A percentile compares a stretch with the other conserved stretches of the same genome.
phyloP scores from a whole-genome alignment of 208 protist genomes.

The Willaertia magna region DNA sequence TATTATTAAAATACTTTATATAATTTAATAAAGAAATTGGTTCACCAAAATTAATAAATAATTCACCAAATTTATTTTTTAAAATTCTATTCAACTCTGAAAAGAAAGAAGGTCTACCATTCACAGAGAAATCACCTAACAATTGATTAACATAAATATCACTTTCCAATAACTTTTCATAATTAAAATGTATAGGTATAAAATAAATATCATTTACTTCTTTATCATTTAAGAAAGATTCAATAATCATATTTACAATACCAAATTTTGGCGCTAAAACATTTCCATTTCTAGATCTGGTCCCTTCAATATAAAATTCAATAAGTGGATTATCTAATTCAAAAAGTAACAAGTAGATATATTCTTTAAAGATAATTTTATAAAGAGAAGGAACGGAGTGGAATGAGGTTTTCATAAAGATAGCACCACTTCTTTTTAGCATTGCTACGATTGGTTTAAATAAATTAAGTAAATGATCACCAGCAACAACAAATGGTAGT shows the following conservation, averaged over 20 bases:
- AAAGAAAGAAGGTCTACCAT: conserved; percentile 55
- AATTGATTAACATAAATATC: conserved; percentile 62
- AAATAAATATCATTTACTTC: conserved; percentile 28
- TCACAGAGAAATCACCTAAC: conserved; percentile 60
- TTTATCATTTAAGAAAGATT: conserved; percentile 54
- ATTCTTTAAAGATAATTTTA: conserved; percentile 55
- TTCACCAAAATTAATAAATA: conserved; percentile 58
- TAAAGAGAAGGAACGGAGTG: conserved; percentile 58
- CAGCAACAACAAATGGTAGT: conserved; percentile 60
- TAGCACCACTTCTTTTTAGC: conserved; percentile 65
- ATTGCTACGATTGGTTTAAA: conserved; percentile 41
- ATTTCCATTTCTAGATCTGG: conserved; percentile 56
- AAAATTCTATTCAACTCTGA: conserved; percentile 48
- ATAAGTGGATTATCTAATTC: conserved; percentile 37
- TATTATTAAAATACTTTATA: conserved; percentile 19
- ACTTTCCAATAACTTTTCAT: conserved; percentile 67
- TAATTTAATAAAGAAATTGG: conserved; percentile 49
- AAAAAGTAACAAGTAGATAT: conserved; percentile 56
- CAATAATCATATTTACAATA: conserved; percentile 65
- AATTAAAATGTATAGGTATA: conserved; percentile 61
- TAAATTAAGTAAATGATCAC: conserved; percentile 65
- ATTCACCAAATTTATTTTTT: conserved; percentile 46
- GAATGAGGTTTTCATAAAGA: conserved; percentile 71
- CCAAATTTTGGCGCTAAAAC: conserved; percentile 64
- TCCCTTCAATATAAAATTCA: conserved; percentile 30